Base-by-base conservation (phyloP, 2,329 filamentous ascomycete genomes). In the Sphaerulina musiva region DNA sequence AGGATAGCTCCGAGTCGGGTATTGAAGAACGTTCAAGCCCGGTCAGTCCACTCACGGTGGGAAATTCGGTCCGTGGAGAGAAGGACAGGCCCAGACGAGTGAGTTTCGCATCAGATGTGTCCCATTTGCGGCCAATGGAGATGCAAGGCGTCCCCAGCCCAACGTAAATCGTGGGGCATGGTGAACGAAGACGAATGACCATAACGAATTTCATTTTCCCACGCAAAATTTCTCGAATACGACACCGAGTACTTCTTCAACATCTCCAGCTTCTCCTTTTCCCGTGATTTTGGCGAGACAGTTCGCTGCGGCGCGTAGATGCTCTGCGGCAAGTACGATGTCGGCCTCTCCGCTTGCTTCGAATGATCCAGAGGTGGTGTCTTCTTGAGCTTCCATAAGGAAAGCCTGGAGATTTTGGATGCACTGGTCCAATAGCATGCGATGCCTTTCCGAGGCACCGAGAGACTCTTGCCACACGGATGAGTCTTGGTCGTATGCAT, bases 161-260 rank as follows among this genome's bases (percentile, higher is more conserved):
- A 23, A n/a, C 41, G 17, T 42, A n/a, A 42, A 42, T 3, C 11
- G 14, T 38, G 5, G 34, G 12, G 41, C 10, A 43, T 43, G 2
- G n/a, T 45, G 8, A 12, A 32, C 20, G 12, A 11, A 10, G 6
- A 32, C 17, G 17, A 17, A 51, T 23, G 26, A 51, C 4, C n/a
- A 12, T 23, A 14, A 20, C 17, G 17, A 41, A 36, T 47, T 12
- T 56, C 54, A 73, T 58, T 74, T 73, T 8, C 72, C 72, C 3
- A 73, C 71, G 53, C 72, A 73, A 54, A 74, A 74, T 88, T 95
- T 97, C 71, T 97, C 92, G 74, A 98, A 98, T 3, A 98, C 91
- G 20, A 98, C 91, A 0, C 93, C 93, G 43, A 98, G 74, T 6
- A 98, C 89, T 68, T 97, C 93, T 69, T 98, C 92, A 12, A 97